Conservation (phyloP, 306 rosid genomes). For the Trifolium dubium region DNA sequence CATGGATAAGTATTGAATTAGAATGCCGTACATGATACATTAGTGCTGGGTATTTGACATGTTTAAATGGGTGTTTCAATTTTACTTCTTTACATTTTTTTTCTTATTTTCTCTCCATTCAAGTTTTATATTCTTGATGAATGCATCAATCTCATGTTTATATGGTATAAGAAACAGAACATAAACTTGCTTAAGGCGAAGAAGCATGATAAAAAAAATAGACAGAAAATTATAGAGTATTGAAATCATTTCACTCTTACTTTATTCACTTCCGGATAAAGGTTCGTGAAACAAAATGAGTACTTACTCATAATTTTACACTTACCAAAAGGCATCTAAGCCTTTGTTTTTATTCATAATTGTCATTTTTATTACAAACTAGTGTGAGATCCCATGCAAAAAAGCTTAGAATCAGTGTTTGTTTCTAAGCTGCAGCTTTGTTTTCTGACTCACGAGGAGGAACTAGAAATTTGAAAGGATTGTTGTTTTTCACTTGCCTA, state of each 20-base stretch:
- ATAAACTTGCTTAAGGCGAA: not conserved
- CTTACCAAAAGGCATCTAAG: constrained; percentile 34
- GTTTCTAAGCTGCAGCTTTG: constrained; percentile 36
- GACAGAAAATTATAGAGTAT: not conserved
- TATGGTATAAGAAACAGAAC: not conserved
- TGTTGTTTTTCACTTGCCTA: constrained; percentile 48
- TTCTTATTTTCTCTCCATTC: not conserved
- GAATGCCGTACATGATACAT: too few species aligned
- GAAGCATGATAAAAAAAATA: not conserved
- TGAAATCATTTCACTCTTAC: not conserved
- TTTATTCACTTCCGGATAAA: constrained; percentile 34
- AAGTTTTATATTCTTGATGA: too few species aligned
- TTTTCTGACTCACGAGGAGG: constrained; percentile 37
- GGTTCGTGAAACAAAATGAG: not conserved
- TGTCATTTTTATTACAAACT: not conserved
- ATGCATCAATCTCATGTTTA: not conserved
- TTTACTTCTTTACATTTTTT: not conserved
- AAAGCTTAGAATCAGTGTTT: not conserved
- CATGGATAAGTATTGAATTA: too few species aligned
- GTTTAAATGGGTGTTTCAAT: not conserved
- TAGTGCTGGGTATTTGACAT: too few species aligned
- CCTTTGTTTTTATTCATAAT: constrained; percentile 36
- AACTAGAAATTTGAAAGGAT: constrained; percentile 38
- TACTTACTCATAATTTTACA: not conserved
- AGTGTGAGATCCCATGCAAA: not conserved